Evolutionary conservation across 176 grass and related monocot genomes (phyloP).

Genomic region (Oryza meridionalis): DNA sequence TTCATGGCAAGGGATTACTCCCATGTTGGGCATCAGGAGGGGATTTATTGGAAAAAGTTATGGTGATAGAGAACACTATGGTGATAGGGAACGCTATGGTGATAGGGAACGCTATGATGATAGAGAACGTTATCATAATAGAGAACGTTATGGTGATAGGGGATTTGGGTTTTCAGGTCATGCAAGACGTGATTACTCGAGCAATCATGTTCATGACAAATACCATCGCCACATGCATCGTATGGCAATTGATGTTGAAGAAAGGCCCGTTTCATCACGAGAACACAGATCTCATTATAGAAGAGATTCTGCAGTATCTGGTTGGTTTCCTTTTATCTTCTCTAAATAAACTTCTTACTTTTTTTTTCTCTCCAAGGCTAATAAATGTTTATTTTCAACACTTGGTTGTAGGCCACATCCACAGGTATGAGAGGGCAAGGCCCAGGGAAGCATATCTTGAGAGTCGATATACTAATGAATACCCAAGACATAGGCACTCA

Average conservation of each 20-base stretch:
- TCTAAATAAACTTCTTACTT: conserved; percentile 41
- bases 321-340: conserved; percentile 34
- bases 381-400: conserved; percentile 29
- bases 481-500: conserved; percentile 43
- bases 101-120: neutral
- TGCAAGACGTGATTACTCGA: conserved; percentile 38
- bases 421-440: conserved; percentile 49
- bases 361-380: neutral
- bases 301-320: conserved; percentile 54
- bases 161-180: conserved; percentile 43
- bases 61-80: conserved; percentile 25
- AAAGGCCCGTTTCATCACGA: conserved; percentile 41
- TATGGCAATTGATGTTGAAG: conserved; percentile 43
- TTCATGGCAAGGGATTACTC: conserved; percentile 47
- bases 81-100: neutral
- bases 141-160: conserved; percentile 13
- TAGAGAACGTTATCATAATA: conserved; percentile 13
- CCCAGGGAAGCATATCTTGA: conserved; percentile 44
- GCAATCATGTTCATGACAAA: conserved; percentile 28
- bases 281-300: conserved; percentile 44
- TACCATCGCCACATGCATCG: conserved; percentile 16
- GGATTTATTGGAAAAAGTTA: conserved; percentile 54
- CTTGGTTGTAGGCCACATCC: conserved; percentile 33
- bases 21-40: conserved; percentile 52
- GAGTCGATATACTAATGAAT: conserved; percentile 36